Evolutionary conservation across 495 filamentous ascomycete genomes (phyloP), one percentile per base, ranked within the genome.

Genomic region (Aspergillus haitiensis): DNA sequence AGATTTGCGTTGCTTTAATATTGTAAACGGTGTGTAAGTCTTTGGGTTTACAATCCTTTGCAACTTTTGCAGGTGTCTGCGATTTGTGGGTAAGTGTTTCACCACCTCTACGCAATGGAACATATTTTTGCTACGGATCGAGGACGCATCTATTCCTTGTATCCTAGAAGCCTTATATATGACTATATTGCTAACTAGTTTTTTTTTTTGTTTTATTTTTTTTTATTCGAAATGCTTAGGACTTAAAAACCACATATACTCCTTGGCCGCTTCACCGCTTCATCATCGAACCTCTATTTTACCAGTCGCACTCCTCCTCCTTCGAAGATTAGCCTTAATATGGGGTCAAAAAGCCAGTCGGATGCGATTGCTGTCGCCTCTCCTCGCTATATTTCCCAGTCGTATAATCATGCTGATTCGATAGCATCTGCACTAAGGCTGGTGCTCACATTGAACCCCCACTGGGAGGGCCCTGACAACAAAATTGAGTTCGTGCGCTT

Each of bases 401-500:
- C 85, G 51, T 95, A 96, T 79, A 84, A 85, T 65, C 83, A 83
- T 72, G 78, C 84, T 45, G 88, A 92, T 64, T 88, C 88, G 32
- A 82, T 91, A 55, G 81, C 81, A 37, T 92, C 92, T 2, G 91
- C 92, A 44, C 77, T 90, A 52, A 82, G 84, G 40, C 84, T 98
- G 37, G 85, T 96, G 65, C 80, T 93, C 54, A 82, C 90, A 18
- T 78, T 97, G 39, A 84, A 86, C 47, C 95, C 91, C 7, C 84
- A 93, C 65, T 98, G 94, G 94, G 82, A 87, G 59, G 79, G 83
- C 15, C 74, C 81, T 1, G 84, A 81, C 52, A 91, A 90, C 55
- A 84, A 86, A n/a, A 82, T 98, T 60, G 89, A 93, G 70, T 91
- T 98, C 65, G 81, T 91, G 50, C 85, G 87, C 48, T 98, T 98